Conservation (phyloP, 1,139 yeast genomes). For the Geotrichum restrictum region DNA sequence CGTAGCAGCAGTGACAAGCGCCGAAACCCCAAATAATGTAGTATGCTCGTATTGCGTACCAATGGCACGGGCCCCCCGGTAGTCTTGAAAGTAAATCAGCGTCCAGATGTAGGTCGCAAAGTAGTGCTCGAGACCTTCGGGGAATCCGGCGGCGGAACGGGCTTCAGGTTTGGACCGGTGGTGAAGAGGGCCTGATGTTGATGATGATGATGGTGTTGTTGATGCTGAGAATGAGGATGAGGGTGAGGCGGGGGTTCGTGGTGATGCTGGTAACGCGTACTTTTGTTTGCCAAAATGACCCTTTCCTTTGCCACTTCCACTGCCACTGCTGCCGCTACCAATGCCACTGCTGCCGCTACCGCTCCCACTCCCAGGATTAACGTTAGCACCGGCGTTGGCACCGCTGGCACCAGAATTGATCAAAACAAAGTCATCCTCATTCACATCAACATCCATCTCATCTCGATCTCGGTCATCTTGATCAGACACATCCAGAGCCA, state of each 20-base stretch:
- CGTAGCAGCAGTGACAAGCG: conserved; percentile 8
- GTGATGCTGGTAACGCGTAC: too few species aligned
- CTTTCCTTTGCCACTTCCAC: too few species aligned
- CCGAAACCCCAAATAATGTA: conserved; percentile 11
- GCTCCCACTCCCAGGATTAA: too few species aligned
- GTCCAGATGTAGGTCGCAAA: conserved; percentile 18
- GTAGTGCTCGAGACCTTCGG: conserved; percentile 15
- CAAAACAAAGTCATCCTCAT: background rate
- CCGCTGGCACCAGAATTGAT: too few species aligned
- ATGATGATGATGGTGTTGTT: background rate
- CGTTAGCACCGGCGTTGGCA: background rate
- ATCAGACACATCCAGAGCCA: background rate
- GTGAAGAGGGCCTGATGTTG: background rate
- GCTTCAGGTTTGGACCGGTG: background rate
- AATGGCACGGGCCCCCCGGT: conserved; percentile 8
- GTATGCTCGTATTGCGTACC: conserved; percentile 11
- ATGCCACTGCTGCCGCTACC: too few species aligned
- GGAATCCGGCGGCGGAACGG: conserved; percentile 3
- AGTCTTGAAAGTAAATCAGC: conserved; percentile 13
- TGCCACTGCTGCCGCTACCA: too few species aligned
- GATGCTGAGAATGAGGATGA: too few species aligned
- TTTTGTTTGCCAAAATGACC: too few species aligned
- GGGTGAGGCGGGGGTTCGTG: too few species aligned
- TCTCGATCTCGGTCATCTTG: too few species aligned
- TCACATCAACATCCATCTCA: conserved; percentile 6